Base-by-base conservation (phyloP, 1,284 basidiomycete genomes). In the Ganoderma leucocontextum region DNA sequence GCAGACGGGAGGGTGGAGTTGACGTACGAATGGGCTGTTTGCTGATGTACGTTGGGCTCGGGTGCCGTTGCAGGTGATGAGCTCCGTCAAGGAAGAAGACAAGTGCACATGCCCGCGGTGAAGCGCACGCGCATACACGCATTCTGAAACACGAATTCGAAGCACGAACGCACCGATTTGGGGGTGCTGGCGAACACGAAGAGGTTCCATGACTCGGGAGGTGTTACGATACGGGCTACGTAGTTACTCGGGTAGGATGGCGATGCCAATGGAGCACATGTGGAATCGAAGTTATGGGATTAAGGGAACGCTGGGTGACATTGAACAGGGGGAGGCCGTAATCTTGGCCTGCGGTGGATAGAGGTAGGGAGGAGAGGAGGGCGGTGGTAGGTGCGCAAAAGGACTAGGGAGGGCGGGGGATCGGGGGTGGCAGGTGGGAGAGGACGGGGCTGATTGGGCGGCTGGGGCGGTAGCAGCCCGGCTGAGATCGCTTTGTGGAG, bases 21-120 rank as follows among this genome's bases (percentile, higher is more conserved):
- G 73, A 74, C 72, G 75, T 73, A 72, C 67, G 67, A 58, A 39
- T 42, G 52, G 60, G 53, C 67, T 66, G 66, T 64, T 69, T 68
- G 67, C 73, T 70, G 72, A 73, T 71, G 67, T 39, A 55, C 33
- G 29, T 19, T 55, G 52, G 52, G 52, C 47, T 35, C 52, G 65
- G 39, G 47, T 69, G 68, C 65, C 58, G 53, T 60, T 66, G 66
- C 71, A 91, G 89, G 90, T 90, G 69, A 90, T 93, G 90, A 82
- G 82, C 72, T 79, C 84, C 73, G 88, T 93, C 73, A 86, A 87
- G 76, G 89, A 89, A 70, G 89, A 89, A 75, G 86, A 93, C 78
- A 87, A 84, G 78, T 93, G 92, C 79, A 79, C 77, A 72, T 93
- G 91, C 76, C 72, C 82, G 64, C 83, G 85, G 74, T 79, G 70